A percentile compares a stretch with the other conserved stretches of the same genome.
phyloP scores from a whole-genome alignment of 208 protist genomes.

The Acanthamoeba lenticulata region DNA sequence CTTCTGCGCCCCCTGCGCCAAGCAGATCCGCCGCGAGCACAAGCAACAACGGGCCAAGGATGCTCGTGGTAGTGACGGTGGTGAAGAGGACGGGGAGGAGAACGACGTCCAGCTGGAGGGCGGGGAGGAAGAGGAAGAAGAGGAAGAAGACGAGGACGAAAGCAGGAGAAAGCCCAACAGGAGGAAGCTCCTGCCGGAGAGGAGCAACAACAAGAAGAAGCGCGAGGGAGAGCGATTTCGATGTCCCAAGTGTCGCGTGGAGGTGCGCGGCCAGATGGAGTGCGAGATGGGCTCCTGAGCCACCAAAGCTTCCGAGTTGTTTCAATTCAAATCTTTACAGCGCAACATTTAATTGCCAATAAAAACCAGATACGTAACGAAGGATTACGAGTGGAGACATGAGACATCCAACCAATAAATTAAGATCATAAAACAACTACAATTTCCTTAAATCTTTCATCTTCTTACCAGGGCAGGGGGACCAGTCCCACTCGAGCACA shows the following conservation, averaged over 20 bases:
- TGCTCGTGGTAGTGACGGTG: neutral
- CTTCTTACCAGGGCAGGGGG: too few relatives aligned
- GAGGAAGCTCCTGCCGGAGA: neutral
- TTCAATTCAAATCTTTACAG: too few relatives aligned
- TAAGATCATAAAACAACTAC: too few relatives aligned
- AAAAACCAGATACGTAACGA: too few relatives aligned
- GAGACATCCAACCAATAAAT: too few relatives aligned
- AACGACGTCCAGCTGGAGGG: neutral
- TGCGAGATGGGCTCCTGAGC: neutral
- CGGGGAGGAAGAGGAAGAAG: neutral
- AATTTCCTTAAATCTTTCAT: too few relatives aligned
- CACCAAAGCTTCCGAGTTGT: too few relatives aligned
- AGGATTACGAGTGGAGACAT: too few relatives aligned
- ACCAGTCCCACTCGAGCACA: too few relatives aligned
- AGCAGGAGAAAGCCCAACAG: neutral
- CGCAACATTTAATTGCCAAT: too few relatives aligned
- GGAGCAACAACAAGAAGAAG: neutral
- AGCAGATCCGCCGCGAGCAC: neutral
- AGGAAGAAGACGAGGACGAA: neutral
- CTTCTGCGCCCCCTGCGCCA: conserved; percentile 5
- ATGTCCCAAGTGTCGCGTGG: neutral
- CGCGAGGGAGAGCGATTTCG: neutral
- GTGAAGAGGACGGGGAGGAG: neutral
- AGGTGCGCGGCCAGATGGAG: neutral
- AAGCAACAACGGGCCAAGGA: neutral